Evolutionary conservation across 2,329 filamentous ascomycete species (phyloP), one percentile per base, ranked within the genome.

Genomic region (Aspergillus sp.): DNA sequence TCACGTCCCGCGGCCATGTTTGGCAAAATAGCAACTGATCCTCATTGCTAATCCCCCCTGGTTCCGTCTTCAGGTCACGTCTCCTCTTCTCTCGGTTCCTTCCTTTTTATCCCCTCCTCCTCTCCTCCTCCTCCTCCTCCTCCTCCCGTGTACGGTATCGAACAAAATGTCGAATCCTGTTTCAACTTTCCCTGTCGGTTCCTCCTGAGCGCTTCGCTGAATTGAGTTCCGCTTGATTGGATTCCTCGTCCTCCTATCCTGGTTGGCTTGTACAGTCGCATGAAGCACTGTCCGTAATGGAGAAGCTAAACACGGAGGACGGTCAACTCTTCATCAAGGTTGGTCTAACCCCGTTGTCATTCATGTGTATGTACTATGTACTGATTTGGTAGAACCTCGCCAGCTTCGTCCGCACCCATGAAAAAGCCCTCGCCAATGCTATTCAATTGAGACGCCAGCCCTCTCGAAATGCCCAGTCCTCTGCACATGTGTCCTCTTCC

Each of bases 381-480:
- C 30, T 12, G 47, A 30, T n/a, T 29, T 30, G 32, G 19, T 4
- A 96, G 91, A 93, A 94, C 78, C 79, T 98, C 66, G 90, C 91
- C 65, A 85, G 85, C 72, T 97, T 95, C 71, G 89, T 98, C 71
- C 88, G 90, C 53, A 95, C 89, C 47, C 89, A 98, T 74, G 93
- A 98, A 72, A 94, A 94, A 73, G 91, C 90, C 34, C 80, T 98
- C 53, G 93, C 93, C 64, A 97, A 97, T 73, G 91, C 91, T 59
- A 76, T 96, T 52, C 91, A 96, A 68, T 78, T 94, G 58, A 84
- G 85, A 66, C 82, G 87, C 60, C 78, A 80, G 52, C 73, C 76
- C 36, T 74, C 80, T 52, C 85, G 83, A 59, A 82, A 90, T 81
- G 80, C 78, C 56, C 71, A 80, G 47, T 82, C 84, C 19, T 19